Evolutionary conservation across 148 eudicot species (phyloP).

Genomic region (Selenicereus undatus): DNA sequence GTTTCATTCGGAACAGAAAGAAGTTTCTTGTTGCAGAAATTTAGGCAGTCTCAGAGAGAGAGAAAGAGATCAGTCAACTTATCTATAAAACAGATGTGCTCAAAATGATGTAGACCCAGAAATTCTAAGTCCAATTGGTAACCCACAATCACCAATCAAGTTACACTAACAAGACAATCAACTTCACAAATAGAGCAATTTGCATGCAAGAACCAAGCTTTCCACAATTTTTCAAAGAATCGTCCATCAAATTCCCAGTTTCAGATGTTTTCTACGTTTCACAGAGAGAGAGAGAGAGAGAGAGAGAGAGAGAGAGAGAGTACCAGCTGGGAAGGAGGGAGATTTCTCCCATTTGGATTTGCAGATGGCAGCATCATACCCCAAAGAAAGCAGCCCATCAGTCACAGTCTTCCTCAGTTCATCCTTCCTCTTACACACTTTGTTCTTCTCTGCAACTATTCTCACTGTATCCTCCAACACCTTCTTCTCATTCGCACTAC

Average conservation of each 20-base stretch:
- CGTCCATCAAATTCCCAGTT: background rate
- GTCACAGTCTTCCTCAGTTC: constrained; percentile 50
- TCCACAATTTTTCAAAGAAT: background rate
- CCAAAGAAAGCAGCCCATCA: constrained; percentile 51
- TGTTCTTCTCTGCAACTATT: constrained; percentile 61
- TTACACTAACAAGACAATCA: background rate
- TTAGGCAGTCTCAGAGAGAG: background rate
- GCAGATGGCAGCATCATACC: constrained; percentile 77
- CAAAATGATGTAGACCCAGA: background rate
- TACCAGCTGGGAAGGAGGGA: constrained; percentile 78
- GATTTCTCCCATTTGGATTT: constrained; percentile 87
- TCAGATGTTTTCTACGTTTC: background rate
- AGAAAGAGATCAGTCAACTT: background rate
- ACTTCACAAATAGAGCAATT: background rate
- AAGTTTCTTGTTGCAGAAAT: constrained; percentile 6
- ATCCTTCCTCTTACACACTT: constrained; percentile 52
- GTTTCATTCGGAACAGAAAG: background rate
- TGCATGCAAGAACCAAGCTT: background rate
- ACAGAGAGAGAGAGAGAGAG: background rate
- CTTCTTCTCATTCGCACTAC: constrained; percentile 55
- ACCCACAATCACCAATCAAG: background rate
- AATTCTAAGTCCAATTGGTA: background rate
- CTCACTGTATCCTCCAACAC: constrained; percentile 69
- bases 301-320: background rate
- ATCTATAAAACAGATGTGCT: too few relatives aligned